Evolutionary conservation across 345 rosid genomes (phyloP).

Genomic region (Melastoma malabathricum): DNA sequence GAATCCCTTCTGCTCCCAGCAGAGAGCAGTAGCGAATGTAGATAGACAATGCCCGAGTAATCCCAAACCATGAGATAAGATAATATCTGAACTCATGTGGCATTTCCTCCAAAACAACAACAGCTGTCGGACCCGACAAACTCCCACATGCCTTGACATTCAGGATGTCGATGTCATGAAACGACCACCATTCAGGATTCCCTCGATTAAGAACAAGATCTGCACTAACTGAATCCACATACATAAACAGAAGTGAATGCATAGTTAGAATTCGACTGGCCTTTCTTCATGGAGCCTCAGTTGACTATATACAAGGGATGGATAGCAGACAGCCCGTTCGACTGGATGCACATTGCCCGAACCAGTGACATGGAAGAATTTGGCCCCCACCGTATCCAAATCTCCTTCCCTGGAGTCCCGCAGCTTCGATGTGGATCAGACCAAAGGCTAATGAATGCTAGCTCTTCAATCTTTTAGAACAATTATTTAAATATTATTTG

Average conservation of each 20-base stretch:
- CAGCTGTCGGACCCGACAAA: constrained; percentile 31
- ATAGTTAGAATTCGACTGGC: not conserved
- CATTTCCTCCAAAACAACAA: constrained; percentile 35
- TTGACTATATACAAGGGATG: not conserved
- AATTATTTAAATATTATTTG: not conserved
- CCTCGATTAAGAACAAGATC: constrained; percentile 31
- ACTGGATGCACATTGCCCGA: constrained; percentile 32
- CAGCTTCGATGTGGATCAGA: too few species aligned
- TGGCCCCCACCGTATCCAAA: too few species aligned
- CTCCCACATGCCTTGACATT: constrained; percentile 15
- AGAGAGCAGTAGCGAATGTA: not conserved
- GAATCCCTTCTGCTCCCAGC: constrained; percentile 30
- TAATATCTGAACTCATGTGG: constrained; percentile 21
- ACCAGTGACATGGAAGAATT: constrained; percentile 35
- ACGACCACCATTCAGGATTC: constrained; percentile 34
- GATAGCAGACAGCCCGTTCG: constrained; percentile 20
- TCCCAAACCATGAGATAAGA: not conserved
- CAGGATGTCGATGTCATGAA: constrained; percentile 20
- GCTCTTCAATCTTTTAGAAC: too few species aligned
- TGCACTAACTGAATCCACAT: constrained; percentile 28
- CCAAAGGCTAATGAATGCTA: too few species aligned
- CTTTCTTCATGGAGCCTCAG: too few species aligned
- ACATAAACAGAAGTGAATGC: constrained; percentile 1
- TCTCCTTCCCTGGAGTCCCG: too few species aligned
- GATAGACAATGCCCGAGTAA: not conserved